phyloP scores from a whole-genome alignment of 306 rosid species.

The Sicyos baderoa region DNA sequence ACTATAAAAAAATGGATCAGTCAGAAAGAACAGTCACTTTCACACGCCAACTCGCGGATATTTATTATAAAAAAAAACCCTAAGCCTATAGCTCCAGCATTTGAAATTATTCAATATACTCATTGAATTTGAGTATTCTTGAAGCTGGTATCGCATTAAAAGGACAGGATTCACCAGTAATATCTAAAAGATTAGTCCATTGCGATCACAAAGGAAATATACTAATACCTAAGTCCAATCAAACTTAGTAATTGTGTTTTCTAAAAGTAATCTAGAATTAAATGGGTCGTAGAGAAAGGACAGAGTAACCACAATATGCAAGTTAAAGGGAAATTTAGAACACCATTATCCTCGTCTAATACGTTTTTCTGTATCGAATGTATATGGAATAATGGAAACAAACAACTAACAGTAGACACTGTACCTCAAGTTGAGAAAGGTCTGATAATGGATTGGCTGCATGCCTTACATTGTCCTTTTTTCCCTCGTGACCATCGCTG shows the following conservation, averaged over 20 bases:
- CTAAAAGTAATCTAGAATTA: neutral
- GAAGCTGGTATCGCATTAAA: neutral
- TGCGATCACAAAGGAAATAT: neutral
- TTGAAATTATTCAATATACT: neutral
- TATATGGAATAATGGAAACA: neutral
- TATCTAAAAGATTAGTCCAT: neutral
- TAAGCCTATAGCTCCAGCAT: neutral
- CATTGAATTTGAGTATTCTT: neutral
- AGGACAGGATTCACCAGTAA: neutral
- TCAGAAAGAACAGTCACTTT: neutral
- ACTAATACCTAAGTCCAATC: neutral
- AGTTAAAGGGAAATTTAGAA: neutral
- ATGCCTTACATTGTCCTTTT: conserved; percentile 33
- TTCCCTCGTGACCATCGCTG: conserved; percentile 26
- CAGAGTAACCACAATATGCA: neutral
- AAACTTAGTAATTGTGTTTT: neutral
- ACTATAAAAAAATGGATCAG: neutral
- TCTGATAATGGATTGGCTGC: conserved; percentile 63
- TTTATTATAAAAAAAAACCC: neutral
- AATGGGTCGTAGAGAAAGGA: neutral
- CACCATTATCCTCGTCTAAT: neutral
- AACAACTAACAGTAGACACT: conserved; percentile 13
- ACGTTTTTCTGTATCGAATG: neutral
- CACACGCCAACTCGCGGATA: too few relatives aligned
- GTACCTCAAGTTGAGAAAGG: conserved; percentile 88